Conservation (phyloP, 768 basidiomycete species). For the Naematelia encephala region DNA sequence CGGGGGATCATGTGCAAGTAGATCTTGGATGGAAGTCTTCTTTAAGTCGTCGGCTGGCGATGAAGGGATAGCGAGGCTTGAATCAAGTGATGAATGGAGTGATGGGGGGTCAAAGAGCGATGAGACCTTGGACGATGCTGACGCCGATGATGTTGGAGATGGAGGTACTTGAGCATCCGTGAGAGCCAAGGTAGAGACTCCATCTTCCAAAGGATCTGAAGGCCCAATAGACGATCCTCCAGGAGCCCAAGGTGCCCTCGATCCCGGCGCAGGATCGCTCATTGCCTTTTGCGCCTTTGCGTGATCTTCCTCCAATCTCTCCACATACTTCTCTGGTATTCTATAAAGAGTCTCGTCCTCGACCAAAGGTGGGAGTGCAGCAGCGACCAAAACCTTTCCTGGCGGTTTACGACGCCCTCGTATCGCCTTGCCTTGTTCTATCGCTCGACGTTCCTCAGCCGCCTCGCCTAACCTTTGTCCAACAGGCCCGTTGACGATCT, state of each 20-base stretch:
- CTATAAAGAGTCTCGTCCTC: slow-evolving; percentile 31
- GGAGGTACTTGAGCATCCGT: slow-evolving; percentile 20
- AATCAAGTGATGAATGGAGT: neutral
- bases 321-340: slow-evolving; percentile 45
- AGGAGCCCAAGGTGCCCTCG: slow-evolving; percentile 13
- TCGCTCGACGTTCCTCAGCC: slow-evolving; percentile 5
- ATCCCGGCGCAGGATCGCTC: neutral
- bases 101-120: slow-evolving; percentile 8
- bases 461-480: slow-evolving; percentile 16
- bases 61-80: slow-evolving; percentile 4
- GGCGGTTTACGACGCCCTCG: slow-evolving; percentile 7
- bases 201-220: slow-evolving; percentile 15
- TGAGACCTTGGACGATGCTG: slow-evolving; percentile 14
- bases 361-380: slow-evolving; percentile 32
- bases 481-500: slow-evolving; percentile 26
- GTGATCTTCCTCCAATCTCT: slow-evolving; percentile 39
- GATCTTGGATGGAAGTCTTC: slow-evolving; percentile 20
- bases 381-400: slow-evolving; percentile 31
- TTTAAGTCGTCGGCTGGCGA: neutral
- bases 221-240: neutral
- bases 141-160: slow-evolving; percentile 21
- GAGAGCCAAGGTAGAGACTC: slow-evolving; percentile 29
- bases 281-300: slow-evolving; percentile 29
- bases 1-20: slow-evolving; percentile 32
- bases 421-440: neutral